Base-by-base conservation (phyloP, 139 green algal species). In the Ettlia oleoabundans region DNA sequence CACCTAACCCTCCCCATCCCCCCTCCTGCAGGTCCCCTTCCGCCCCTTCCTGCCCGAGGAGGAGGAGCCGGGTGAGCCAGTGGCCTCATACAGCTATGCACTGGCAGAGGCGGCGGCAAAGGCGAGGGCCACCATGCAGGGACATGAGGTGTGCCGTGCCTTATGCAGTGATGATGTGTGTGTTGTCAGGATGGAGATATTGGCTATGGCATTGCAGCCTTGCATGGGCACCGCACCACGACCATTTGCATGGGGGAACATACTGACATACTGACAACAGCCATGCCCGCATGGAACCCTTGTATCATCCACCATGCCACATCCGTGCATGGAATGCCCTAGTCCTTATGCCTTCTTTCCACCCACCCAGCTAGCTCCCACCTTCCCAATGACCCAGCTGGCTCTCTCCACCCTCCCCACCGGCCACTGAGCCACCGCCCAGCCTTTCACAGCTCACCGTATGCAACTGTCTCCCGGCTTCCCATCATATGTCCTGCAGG, bases 31-130 rank as follows among this genome's bases (percentile, higher is more conserved):
- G 81, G 84, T 68, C 5, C 88, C 82, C 1, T 80, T 80, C 70
- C 80, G 80, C 62, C 82, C 82, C 15, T 86, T 84, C 19, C 62
- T 92, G 9, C 87, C 90, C 19, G 91, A 93, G 79, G 92, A 96
- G 79, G 82, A 79, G 3, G 76, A 87, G n/a, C 88, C 80, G 2
- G 87, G 92, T 2, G 90, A 94, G 76, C 84, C 87, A 19, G 72
- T 84, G 30, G 89, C 89, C 58, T 65, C 83, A 38, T 91, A 87
- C 40, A 82, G 79, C 64, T 85, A 83, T 81, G 73, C 79, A 0
- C 80, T 87, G 28, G 79, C 79, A 43, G 73, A 86, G 37, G 84
- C 79, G 30, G 51, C 61, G 35, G 84, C 70, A 8, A 68, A 51
- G 52, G 67, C 77, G 22, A 61, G 70, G 33, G 58, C 61, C 32